Percentiles rank a stretch among this genome's conserved stretches.
phyloP scores from a whole-genome alignment of 2,329 filamentous ascomycete genomes.

The Fusarium sp. region DNA sequence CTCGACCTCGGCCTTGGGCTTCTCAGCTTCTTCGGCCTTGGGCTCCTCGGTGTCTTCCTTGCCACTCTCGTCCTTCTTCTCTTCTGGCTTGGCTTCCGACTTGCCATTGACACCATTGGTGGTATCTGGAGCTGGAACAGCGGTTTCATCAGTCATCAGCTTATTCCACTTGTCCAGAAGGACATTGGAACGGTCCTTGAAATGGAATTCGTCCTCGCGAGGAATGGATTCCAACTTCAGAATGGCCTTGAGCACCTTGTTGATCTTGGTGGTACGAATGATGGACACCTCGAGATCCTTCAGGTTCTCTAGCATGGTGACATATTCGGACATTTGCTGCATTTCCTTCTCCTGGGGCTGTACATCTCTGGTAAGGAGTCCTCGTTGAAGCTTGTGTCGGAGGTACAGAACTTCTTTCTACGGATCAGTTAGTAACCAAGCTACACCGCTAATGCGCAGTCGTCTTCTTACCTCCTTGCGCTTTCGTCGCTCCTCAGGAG shows the following conservation, averaged over 20 bases:
- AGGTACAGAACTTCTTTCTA: conserved; percentile 90
- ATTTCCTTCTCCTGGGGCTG: conserved; percentile 90
- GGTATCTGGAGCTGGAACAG: conserved; percentile 56
- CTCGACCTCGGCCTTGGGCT: conserved; percentile 45
- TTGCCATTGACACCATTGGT: conserved; percentile 67
- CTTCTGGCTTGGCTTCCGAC: conserved; percentile 55
- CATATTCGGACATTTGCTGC: conserved; percentile 81
- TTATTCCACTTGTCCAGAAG: conserved; percentile 93
- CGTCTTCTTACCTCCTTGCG: conserved; percentile 70
- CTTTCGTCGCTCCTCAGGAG: conserved; percentile 69
- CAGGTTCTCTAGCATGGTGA: conserved; percentile 84
- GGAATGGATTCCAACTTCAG: conserved; percentile 90
- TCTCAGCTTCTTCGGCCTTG: conserved; percentile 54
- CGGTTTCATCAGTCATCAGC: conserved; percentile 75
- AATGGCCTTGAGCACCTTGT: conserved; percentile 97
- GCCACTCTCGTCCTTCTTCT: conserved; percentile 59
- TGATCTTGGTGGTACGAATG: conserved; percentile 94
- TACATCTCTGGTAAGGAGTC: conserved; percentile 87
- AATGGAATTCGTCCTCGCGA: conserved; percentile 88
- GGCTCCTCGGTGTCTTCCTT: conserved; percentile 58
- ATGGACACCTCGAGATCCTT: conserved; percentile 89
- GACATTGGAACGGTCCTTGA: conserved; percentile 85
- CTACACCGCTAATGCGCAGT: background rate
- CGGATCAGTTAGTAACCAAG: conserved; percentile 52
- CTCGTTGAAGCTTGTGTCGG: conserved; percentile 94